Conservation (phyloP, 2,329 filamentous ascomycete genomes). For the Aspergillus ruber region DNA sequence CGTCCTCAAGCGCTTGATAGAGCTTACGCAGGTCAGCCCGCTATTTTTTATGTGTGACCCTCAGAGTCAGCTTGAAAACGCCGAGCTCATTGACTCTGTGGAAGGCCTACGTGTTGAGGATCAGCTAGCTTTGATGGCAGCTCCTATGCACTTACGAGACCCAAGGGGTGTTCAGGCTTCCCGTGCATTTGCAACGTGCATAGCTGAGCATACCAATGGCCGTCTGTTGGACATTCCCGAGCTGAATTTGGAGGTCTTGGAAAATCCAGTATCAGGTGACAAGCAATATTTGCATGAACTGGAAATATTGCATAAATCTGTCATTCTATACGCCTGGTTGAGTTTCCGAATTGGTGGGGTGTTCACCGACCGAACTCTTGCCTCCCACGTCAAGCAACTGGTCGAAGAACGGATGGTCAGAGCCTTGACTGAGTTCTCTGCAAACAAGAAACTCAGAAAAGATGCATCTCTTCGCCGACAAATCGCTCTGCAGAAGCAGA, state of each 20-base stretch:
- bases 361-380: conserved; percentile 68
- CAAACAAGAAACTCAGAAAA: conserved; percentile 35
- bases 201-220: conserved; percentile 62
- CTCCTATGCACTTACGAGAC: conserved; percentile 59
- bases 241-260: conserved; percentile 67
- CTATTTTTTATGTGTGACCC: conserved; percentile 66
- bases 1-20: conserved; percentile 67
- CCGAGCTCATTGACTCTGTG: conserved; percentile 68
- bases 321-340: conserved; percentile 88
- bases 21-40: conserved; percentile 57
- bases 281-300: conserved; percentile 59
- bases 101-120: conserved; percentile 63
- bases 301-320: conserved; percentile 70
- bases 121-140: conserved; percentile 66
- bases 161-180: conserved; percentile 41
- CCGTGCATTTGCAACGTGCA: conserved; percentile 59
- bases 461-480: conserved; percentile 33
- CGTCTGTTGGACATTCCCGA: conserved; percentile 64
- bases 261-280: conserved; percentile 43
- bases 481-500: conserved; percentile 32
- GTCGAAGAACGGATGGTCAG: conserved; percentile 70
- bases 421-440: conserved; percentile 53
- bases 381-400: conserved; percentile 69
- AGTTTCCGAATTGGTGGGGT: conserved; percentile 80
- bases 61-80: conserved; percentile 57